Evolutionary conservation across 352 stramenopile genomes (phyloP), one percentile per base, ranked within the genome.

Genomic region (Ophiocytium majus): DNA sequence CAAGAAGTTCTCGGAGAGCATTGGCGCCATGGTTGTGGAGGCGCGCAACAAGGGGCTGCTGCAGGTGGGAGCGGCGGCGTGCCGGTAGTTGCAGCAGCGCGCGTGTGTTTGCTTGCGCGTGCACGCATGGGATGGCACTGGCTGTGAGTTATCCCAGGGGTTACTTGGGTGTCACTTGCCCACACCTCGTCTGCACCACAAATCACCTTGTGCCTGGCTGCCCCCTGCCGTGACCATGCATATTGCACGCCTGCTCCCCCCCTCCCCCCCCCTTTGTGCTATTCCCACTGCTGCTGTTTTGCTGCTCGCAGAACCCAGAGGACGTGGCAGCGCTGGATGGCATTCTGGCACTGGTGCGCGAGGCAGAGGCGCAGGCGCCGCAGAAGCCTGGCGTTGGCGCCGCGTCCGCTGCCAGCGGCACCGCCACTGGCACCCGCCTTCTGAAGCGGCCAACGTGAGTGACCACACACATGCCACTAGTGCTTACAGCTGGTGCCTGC

Each of bases 1-100:
- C 17, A 5, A 84, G 76, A 84, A 85, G 36, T 87, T 82, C 66
- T 85, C 79, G 9, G 83, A 85, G 28, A 80, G 85, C 49, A 87
- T 87, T 9, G 85, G 36, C 19, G 50, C 49, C 34, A 87, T 82
- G 79, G 71, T 87, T 0, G 79, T 63, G 14, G 83, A 87, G 31
- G 81, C 83, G 31, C 79, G 79, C 50, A 43, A 28, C 14, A 79
- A 80, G 34, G 83, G 83, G 33, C 81, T 87, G 32, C 63, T 87
- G 75, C 50, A 84, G 66, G 63, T 33, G 43, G 82, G 43, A 50
- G 85, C 50, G n/a, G 23, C 28, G 1, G 66, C 31, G 17, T 78
- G 31, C 14, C 14, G 17, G 34, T 23, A 1, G 28, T 37, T 36
- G 31, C 31, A 31, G 0, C 63, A 74, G 23, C 63, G 63, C 9